Evolutionary conservation across 495 filamentous ascomycete genomes (phyloP), one percentile per base, ranked within the genome.

Genomic region (Xylaria curta): DNA sequence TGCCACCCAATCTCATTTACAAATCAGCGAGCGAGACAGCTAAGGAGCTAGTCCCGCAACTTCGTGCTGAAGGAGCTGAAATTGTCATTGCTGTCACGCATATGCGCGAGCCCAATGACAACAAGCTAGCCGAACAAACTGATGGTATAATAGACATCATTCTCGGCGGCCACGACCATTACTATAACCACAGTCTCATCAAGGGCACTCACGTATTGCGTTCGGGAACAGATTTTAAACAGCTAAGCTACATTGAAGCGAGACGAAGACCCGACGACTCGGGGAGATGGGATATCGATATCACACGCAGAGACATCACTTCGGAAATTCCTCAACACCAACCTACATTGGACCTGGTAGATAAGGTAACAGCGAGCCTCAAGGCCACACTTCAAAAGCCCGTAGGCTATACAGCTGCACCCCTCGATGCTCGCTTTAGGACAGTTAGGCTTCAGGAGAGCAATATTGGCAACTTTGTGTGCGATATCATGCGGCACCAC

Each of bases 161-260:
- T 33, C 84, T 97, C 1, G 94, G 94, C 53, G 94, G 94, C 4
- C 94, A 97, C 74, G 94, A 97, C 71, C 94, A 97, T 75, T 95
- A 91, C 78, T 97, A 97, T 74, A 85, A 84, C 40, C 94, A 97
- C 78, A 84, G 86, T 54, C 62, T 92, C 63, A 85, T 94, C 74
- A 96, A 97, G 71, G 89, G 90, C 17, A 90, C 87, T 4, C 94
- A 97, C 75, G 85, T 97, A 2, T 84, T 97, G 3, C 88, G 94
- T 3, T 95, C 93, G 0, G 94, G 94, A 0, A 92, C 89, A 26
- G 94, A 97, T 78, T 97, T 97, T 80, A 95, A 94, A 81, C 93
- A 97, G 73, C 80, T 97, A 4, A 94, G 91, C 74, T 97, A 97
- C 76, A 86, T 97, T 68, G 93, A 97, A 77, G 90, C 88, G 1